Evolutionary conservation across 2,329 filamentous ascomycete genomes (phyloP).

Genomic region (Endocalyx cinctus): DNA sequence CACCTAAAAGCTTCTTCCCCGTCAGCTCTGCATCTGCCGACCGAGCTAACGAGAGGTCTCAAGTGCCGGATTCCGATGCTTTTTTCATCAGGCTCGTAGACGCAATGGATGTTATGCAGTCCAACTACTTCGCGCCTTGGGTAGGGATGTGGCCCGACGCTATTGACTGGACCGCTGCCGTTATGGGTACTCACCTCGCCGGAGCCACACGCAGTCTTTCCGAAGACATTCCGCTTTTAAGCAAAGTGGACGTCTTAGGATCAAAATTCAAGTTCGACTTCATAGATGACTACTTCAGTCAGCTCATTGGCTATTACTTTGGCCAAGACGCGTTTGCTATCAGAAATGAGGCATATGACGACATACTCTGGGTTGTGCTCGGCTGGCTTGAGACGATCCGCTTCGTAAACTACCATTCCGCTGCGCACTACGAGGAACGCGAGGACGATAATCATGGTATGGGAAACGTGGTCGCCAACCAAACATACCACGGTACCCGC

Average conservation of each 20-base stretch:
- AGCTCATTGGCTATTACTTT: constrained; percentile 75
- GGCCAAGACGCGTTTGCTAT: constrained; percentile 76
- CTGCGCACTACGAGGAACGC: constrained; percentile 49
- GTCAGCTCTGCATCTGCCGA: too few relatives aligned
- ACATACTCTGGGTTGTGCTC: constrained; percentile 92
- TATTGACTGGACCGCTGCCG: constrained; percentile 92
- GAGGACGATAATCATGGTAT: constrained; percentile 11
- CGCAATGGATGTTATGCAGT: constrained; percentile 72
- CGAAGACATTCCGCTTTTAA: constrained; percentile 42
- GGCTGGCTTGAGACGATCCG: constrained; percentile 82
- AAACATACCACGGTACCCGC: constrained; percentile 70
- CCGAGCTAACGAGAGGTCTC: too few relatives aligned
- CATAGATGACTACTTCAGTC: constrained; percentile 77
- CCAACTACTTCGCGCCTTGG: constrained; percentile 70
- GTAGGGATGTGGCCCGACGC: constrained; percentile 77
- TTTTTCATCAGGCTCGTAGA: too few relatives aligned
- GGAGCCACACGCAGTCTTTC: constrained; percentile 70
- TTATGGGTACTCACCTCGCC: constrained; percentile 74
- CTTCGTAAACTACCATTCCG: constrained; percentile 67
- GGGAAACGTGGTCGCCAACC: constrained; percentile 31
- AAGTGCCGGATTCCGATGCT: too few relatives aligned
- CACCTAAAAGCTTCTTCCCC: constrained; percentile 20
- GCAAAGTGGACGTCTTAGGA: constrained; percentile 27
- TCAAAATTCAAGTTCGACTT: constrained; percentile 64
- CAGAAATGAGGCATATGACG: constrained; percentile 75